Evolutionary conservation across 2,329 filamentous ascomycete genomes (phyloP), one percentile per base, ranked within the genome.

Genomic region (Tolypocladium ovalisporum): DNA sequence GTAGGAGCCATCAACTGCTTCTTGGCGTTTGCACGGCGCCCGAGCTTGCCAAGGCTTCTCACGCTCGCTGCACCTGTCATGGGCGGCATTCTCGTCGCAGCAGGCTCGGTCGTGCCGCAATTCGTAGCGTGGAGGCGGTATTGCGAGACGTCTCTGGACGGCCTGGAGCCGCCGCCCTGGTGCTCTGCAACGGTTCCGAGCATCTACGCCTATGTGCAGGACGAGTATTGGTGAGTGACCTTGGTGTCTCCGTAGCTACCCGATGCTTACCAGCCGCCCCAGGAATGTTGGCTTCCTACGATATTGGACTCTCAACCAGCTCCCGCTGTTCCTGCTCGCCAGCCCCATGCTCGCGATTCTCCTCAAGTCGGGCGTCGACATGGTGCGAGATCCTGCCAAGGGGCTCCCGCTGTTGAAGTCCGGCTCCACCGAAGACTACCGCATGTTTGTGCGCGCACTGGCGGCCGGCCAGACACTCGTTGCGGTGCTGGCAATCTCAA

Each of bases 201-300:
- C 69, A 92, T 99, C 59, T 97, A 96, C 72, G 80, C 84, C 0
- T 97, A 88, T 77, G 93, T 97, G 2, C 94, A 99, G 69, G 79
- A 79, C 52, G 78, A 89, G 65, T 97, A 99, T 72, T 99, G 94
- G 92, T 96, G 79, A 70, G 84, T 71, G 7, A 1, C 56, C 13
- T 6, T 54, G 13, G 3, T n/a, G 2, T 36, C 34, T 15, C 22
- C 32, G 12, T 29, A 7, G 9, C 19, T 56, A 10, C 22, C 13
- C 22, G 13, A 15, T 52, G 13, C 19, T 54, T 9, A 56, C 12
- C 6, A 15, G 4, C 9, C n/a, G 24, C 39, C 17, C 10, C n/a
- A 96, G 92, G 94, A 86, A 93, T 65, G 85, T 88, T 55, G 94
- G 94, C 0, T 87, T 96, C 63, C 80, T 97, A 55, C 82, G 82